phyloP scores from a whole-genome alignment of 2,329 filamentous ascomycete genomes.

The Macrophomina phaseolina region DNA sequence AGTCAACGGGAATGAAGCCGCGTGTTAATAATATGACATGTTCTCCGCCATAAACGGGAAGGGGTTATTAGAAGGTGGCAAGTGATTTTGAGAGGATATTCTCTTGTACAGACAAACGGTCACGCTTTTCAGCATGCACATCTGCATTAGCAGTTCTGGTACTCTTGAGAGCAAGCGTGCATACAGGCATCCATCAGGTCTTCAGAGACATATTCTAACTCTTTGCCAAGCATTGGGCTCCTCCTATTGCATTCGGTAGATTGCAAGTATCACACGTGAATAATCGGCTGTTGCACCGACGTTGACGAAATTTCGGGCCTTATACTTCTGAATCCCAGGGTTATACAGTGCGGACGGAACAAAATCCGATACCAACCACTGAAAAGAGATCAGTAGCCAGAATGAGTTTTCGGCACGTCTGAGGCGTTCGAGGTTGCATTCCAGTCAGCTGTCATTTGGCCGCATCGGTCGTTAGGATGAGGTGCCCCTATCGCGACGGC shows the following conservation, averaged over 20 bases:
- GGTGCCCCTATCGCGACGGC: constrained; percentile 1
- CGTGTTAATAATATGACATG: too few relatives aligned
- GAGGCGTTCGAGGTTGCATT: background rate
- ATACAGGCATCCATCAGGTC: background rate
- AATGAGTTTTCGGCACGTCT: background rate
- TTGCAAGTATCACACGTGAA: background rate
- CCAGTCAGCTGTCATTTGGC: constrained; percentile 2
- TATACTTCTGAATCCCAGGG: background rate
- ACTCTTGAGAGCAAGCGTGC: too few relatives aligned
- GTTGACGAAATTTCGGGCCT: background rate
- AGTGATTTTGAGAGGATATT: too few relatives aligned
- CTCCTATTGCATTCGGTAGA: background rate
- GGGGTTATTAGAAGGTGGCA: too few relatives aligned
- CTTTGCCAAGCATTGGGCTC: background rate
- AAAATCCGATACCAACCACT: background rate
- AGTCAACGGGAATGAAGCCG: background rate
- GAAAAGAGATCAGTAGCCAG: background rate
- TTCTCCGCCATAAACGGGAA: too few relatives aligned
- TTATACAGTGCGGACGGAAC: constrained; percentile 2
- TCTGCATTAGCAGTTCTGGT: too few relatives aligned
- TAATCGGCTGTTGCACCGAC: background rate
- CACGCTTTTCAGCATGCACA: too few relatives aligned
- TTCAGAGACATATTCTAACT: background rate
- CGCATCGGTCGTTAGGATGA: background rate
- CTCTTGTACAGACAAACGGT: too few relatives aligned